A percentile compares a stretch with the other conserved stretches of the same genome.
Evolutionary conservation across 768 basidiomycete species (phyloP).

Genomic region (Kwoniella shandongensis): DNA sequence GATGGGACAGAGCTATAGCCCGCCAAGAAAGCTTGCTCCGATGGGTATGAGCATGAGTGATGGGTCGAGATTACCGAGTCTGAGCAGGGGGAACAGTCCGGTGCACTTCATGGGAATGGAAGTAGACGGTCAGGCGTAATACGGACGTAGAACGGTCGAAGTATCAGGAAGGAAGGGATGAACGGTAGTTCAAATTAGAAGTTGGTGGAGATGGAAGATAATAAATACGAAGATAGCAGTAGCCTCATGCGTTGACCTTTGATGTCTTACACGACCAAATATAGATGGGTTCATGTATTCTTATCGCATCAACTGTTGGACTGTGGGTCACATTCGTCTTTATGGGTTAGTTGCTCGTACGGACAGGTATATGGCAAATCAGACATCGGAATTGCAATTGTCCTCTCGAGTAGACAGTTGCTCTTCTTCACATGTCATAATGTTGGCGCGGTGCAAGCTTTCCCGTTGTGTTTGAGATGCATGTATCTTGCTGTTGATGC

Average conservation of each 20-base stretch:
- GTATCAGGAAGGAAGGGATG: no score
- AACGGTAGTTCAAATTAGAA: no score
- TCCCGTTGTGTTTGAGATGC: no score
- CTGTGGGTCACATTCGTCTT: no score
- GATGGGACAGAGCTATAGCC: slow-evolving; percentile 21
- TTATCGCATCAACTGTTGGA: neutral
- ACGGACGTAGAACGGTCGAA: slow-evolving; percentile 7
- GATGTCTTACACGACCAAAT: neutral
- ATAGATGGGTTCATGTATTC: slow-evolving; percentile 2
- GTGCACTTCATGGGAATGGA: slow-evolving; percentile 46
- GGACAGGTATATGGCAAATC: no score
- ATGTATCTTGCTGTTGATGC: no score
- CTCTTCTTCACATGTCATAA: no score
- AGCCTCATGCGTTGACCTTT: neutral
- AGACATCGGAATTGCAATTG: no score
- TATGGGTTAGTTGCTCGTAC: no score
- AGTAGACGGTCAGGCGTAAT: slow-evolving; percentile 46
- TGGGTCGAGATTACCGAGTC: slow-evolving; percentile 37
- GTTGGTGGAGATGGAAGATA: neutral
- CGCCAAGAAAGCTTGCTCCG: slow-evolving; percentile 42
- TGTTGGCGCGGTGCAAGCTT: no score
- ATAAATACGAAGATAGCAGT: neutral
- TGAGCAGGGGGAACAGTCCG: slow-evolving; percentile 44
- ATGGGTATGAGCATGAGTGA: slow-evolving; percentile 23
- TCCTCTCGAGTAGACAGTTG: no score